A percentile compares a stretch with the other conserved stretches of the same genome.
These are phyloP conservation scores for Yamadazyma mexicana DNA, from an alignment of 1,139 yeast genomes.

Conservation along the genomic window DNA sequence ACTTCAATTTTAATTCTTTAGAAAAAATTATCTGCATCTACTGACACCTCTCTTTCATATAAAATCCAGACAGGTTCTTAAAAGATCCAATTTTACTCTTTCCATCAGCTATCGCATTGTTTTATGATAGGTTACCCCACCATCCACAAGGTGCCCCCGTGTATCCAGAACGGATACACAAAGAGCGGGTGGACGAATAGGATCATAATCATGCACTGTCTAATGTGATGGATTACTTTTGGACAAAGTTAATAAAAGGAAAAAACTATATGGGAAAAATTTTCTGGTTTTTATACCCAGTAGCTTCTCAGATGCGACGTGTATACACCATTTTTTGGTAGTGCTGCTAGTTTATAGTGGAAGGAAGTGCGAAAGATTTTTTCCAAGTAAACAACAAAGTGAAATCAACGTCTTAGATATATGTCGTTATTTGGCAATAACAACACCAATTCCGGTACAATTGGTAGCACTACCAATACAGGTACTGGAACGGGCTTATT, in stretches of 20 bases:
- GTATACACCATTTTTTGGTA: neutral
- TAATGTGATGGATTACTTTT: conserved; percentile 52
- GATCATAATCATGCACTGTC: conserved; percentile 49
- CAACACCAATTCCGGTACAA: conserved; percentile 7
- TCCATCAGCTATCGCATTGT: conserved; percentile 52
- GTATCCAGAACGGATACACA: conserved; percentile 21
- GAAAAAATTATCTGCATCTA: conserved; percentile 41
- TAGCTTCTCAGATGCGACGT: conserved; percentile 1
- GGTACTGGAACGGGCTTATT: conserved; percentile 8
- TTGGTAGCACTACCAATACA: conserved; percentile 5
- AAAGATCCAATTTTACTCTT: conserved; percentile 40
- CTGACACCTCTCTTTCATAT: conserved; percentile 58
- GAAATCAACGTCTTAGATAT: neutral
- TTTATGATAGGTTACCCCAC: conserved; percentile 23
- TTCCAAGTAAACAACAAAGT: conserved; percentile 10
- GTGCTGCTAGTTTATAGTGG: no score
- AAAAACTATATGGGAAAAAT: conserved; percentile 11
- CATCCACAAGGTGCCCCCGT: conserved; percentile 13
- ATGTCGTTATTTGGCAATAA: conserved; percentile 21
- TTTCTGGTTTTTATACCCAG: conserved; percentile 6
- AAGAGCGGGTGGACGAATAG: conserved; percentile 15
- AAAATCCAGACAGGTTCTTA: conserved; percentile 55
- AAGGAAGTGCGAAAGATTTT: conserved; percentile 1
- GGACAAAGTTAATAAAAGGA: conserved; percentile 46
- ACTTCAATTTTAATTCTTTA: neutral